Evolutionary conservation across 495 filamentous ascomycete genomes (phyloP).

Genomic region (Bryoglossum gracile): DNA sequence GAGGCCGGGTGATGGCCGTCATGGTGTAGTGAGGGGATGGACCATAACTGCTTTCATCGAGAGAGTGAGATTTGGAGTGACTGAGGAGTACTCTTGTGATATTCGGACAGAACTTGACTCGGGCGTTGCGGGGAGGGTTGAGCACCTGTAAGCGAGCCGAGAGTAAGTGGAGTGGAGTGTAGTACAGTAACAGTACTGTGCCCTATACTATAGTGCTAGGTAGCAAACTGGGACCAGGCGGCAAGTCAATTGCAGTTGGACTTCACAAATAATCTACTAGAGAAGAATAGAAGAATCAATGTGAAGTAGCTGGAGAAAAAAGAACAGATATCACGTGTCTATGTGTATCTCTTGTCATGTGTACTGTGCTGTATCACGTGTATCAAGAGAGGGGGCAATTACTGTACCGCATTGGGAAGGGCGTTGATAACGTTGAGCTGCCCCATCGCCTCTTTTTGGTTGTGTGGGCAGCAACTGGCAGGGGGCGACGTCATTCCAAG

Average conservation of each 20-base stretch:
- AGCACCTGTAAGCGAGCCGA: not conserved
- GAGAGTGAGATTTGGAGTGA: not conserved
- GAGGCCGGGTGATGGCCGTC: constrained; percentile 21
- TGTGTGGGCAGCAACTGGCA: constrained; percentile 1
- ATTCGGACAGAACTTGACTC: not conserved
- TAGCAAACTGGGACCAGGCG: no score
- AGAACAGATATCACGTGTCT: no score
- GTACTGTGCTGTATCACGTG: no score
- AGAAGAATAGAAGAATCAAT: no score
- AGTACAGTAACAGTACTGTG: no score
- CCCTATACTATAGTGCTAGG: no score
- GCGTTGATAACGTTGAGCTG: constrained; percentile 8
- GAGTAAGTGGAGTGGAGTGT: not conserved
- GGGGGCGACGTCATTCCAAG: constrained; percentile 18
- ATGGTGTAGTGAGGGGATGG: constrained; percentile 7
- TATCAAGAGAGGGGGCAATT: no score
- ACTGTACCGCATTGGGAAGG: no score
- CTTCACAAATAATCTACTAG: no score
- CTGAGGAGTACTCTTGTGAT: not conserved
- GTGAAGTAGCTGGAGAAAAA: no score
- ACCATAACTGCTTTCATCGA: constrained; percentile 22
- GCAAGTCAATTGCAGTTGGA: no score
- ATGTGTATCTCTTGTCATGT: no score
- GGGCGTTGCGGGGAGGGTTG: not conserved
- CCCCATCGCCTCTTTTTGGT: constrained; percentile 4